A percentile compares a stretch with the other conserved stretches of the same genome.
Conservation (phyloP, 2,329 filamentous ascomycete species). For the Neocucurbitaria cava region DNA sequence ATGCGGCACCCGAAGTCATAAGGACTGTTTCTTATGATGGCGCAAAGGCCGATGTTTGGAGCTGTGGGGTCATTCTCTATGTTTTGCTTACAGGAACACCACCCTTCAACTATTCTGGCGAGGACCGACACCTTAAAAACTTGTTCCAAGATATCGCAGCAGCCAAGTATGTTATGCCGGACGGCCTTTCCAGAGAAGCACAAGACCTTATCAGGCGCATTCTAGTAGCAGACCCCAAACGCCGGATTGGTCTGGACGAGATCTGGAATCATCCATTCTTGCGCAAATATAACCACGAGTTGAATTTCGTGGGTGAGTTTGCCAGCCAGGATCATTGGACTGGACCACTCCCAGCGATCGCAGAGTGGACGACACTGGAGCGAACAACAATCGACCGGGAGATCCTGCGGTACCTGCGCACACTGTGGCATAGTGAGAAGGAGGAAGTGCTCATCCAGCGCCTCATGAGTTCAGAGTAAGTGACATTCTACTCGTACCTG, state of each 20-base stretch:
- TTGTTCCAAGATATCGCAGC: slow-evolving; percentile 67
- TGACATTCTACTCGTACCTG: background rate
- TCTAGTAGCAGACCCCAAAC: slow-evolving; percentile 77
- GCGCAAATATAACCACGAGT: slow-evolving; percentile 75
- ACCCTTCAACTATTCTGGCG: slow-evolving; percentile 70
- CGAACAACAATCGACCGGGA: slow-evolving; percentile 78
- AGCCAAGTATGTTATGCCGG: slow-evolving; percentile 57
- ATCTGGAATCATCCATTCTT: slow-evolving; percentile 91
- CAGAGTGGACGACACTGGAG: slow-evolving; percentile 68
- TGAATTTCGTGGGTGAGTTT: slow-evolving; percentile 70
- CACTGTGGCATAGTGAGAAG: slow-evolving; percentile 86
- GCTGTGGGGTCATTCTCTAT: slow-evolving; percentile 89
- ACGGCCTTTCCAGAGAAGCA: slow-evolving; percentile 68
- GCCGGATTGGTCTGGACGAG: slow-evolving; percentile 78
- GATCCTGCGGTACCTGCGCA: slow-evolving; percentile 83
- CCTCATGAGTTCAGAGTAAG: slow-evolving; percentile 61
- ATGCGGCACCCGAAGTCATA: slow-evolving; percentile 92
- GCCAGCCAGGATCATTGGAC: slow-evolving; percentile 59
- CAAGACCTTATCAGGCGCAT: slow-evolving; percentile 81
- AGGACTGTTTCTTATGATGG: slow-evolving; percentile 79
- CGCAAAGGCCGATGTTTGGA: slow-evolving; percentile 92
- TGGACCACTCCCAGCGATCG: slow-evolving; percentile 62
- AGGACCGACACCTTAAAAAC: slow-evolving; percentile 61
- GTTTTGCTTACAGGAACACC: slow-evolving; percentile 83
- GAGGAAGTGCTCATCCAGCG: slow-evolving; percentile 74